These are phyloP conservation scores for Backusella morwellensis DNA, from an alignment of 192 early-diverging fungal genomes.

Conservation along the genomic window DNA sequence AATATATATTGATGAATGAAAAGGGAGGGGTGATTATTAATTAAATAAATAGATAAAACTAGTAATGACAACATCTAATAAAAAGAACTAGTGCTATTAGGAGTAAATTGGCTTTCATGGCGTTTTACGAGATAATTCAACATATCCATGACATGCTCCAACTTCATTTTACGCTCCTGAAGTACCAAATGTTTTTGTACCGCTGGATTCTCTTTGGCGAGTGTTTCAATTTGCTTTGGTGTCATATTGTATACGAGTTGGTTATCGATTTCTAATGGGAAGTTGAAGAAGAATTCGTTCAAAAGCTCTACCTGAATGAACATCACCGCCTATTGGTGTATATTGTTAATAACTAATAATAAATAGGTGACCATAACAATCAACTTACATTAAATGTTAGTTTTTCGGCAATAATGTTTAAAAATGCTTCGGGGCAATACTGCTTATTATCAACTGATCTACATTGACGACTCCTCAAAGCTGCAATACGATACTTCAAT, in stretches of 20 bases:
- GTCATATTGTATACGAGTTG: slow-evolving; percentile 84
- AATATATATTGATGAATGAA: not conserved
- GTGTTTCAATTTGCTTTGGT: slow-evolving; percentile 73
- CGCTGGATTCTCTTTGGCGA: slow-evolving; percentile 86
- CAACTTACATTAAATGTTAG: slow-evolving; percentile 72
- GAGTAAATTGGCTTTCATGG: slow-evolving; percentile 25
- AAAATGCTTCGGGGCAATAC: slow-evolving; percentile 92
- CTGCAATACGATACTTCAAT: slow-evolving; percentile 75
- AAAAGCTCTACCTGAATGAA: slow-evolving; percentile 97
- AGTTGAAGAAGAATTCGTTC: slow-evolving; percentile 98
- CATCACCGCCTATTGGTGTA: slow-evolving; percentile 70
- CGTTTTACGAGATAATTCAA: slow-evolving; percentile 55
- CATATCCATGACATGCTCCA: slow-evolving; percentile 78
- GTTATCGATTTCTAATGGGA: slow-evolving; percentile 92
- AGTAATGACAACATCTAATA: not conserved
- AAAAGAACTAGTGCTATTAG: not conserved
- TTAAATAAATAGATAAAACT: not conserved
- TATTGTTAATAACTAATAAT: not conserved
- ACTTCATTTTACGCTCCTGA: slow-evolving; percentile 77
- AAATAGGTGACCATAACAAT: not conserved
- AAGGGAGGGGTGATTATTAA: not conserved
- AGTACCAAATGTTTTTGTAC: slow-evolving; percentile 83
- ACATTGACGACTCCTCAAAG: slow-evolving; percentile 80
- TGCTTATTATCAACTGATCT: slow-evolving; percentile 72
- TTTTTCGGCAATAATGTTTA: slow-evolving; percentile 93